Evolutionary conservation across 2,329 filamentous ascomycete species (phyloP).

Genomic region (Elsinoe necatrix): DNA sequence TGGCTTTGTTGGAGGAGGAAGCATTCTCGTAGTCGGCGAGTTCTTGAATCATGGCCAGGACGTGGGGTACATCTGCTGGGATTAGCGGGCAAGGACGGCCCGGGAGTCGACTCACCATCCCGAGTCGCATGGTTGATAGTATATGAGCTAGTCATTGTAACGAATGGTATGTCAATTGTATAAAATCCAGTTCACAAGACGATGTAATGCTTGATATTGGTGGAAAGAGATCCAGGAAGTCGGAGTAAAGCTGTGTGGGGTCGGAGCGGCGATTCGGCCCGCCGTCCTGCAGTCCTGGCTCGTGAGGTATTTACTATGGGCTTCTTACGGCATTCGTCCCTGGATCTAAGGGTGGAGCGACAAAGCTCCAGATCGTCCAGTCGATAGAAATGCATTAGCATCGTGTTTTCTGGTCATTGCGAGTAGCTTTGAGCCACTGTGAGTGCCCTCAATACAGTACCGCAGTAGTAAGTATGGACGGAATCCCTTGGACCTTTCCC

Average conservation of each 20-base stretch:
- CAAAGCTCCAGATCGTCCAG: no score
- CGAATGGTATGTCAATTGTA: not conserved
- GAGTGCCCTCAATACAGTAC: no score
- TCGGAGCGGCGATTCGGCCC: not conserved
- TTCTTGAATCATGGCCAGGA: constrained; percentile 73
- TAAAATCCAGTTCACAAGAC: not conserved
- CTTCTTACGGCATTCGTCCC: no score
- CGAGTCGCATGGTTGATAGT: constrained; percentile 51
- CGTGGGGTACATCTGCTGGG: constrained; percentile 63
- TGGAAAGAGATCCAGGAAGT: not conserved
- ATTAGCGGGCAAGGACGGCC: constrained; percentile 1
- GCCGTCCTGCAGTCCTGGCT: not conserved
- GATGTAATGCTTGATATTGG: not conserved
- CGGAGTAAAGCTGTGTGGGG: not conserved
- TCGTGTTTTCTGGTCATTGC: no score
- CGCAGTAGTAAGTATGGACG: no score
- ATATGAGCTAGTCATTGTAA: constrained; percentile 25
- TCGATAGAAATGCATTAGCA: no score
- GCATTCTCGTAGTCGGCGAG: constrained; percentile 84
- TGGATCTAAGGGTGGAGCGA: no score
- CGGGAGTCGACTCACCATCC: constrained; percentile 41
- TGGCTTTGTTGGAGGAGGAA: constrained; percentile 65
- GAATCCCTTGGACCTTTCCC: no score
- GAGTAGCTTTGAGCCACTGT: no score
- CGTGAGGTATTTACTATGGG: no score